Evolutionary conservation across 805 yeast species (phyloP), one percentile per base, ranked within the genome.

Genomic region (Ogataea methylovora): DNA sequence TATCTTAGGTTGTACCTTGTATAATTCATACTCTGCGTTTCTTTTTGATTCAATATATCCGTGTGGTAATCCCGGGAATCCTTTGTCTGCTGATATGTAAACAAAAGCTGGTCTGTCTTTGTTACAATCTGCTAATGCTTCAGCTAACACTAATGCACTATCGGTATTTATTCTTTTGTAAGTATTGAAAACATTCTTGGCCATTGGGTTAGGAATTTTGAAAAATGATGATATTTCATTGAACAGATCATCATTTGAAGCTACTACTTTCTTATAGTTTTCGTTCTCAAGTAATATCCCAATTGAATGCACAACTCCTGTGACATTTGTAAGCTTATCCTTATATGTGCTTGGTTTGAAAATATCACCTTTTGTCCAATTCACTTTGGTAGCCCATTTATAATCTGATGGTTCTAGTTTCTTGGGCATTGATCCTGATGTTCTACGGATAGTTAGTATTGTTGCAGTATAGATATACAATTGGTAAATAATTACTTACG

Each of bases 61-160:
- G 1, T 60, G 48, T 1, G 92, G 90, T 5, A 83, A 59, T 16
- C 79, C 57, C 0, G 88, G 86, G 34, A 75, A 71, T 35, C 79
- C 79, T 32, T 65, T 58, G 45, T 84, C 94, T 1, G 96, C 95
- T 0, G 94, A 84, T 2, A 87, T 69, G 48, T 84, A 87, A 1
- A 82, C 85, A 49, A 80, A 79, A 8, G 73, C 58, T n/a, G 31
- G 19, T 15, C 41, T 40, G 28, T 30, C 38, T 29, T 40, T 35
- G 40, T 41, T 40, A 12, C 27, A 44, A 24, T 45, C 53, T 11
- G 42, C 41, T n/a, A 74, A 70, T 0, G 79, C 63, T 30, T 73
- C 72, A 0, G 86, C 88, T 14, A 82, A 56, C 2, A 71, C 52
- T 6, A 79, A 54, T 0, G 94, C 90, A 41, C 86, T 76, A 39